Percentiles rank a stretch among this genome's conserved stretches.
Conservation (phyloP, 208 protist species). For the Trypanosoma conorhini region DNA sequence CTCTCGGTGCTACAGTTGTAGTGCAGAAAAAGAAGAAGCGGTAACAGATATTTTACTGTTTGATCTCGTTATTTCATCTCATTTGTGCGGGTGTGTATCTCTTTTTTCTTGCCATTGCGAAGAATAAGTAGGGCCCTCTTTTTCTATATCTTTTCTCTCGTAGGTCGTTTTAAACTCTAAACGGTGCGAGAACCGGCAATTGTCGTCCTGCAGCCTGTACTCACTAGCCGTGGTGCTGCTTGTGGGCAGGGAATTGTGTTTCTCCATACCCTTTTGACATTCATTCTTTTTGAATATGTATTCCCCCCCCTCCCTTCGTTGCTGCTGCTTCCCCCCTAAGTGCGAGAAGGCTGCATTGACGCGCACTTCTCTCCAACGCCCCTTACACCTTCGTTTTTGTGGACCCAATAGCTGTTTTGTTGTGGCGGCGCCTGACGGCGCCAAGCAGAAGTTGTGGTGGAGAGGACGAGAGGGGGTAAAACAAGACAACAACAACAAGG, state of each 20-base stretch:
- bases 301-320: too few species aligned
- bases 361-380: too few species aligned
- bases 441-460: too few species aligned
- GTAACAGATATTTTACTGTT: background rate
- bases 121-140: background rate
- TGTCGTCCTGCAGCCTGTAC: background rate
- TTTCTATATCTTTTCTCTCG: constrained; percentile 1
- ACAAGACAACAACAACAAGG: background rate
- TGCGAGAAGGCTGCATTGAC: too few species aligned
- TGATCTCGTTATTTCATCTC: background rate
- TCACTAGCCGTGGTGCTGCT: too few species aligned
- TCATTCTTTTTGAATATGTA: too few species aligned
- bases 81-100: background rate
- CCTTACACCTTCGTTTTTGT: too few species aligned
- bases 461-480: too few species aligned
- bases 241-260: background rate
- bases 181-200: background rate
- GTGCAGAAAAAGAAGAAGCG: constrained; percentile 44
- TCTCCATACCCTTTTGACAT: too few species aligned
- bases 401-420: too few species aligned
- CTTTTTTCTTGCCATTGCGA: background rate
- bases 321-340: too few species aligned
- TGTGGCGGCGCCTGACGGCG: too few species aligned
- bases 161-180: background rate
- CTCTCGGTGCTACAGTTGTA: constrained; percentile 59